These are phyloP conservation scores for Mortierella hygrophila DNA, from an alignment of 192 early-diverging fungal species.

Conservation along the genomic window DNA sequence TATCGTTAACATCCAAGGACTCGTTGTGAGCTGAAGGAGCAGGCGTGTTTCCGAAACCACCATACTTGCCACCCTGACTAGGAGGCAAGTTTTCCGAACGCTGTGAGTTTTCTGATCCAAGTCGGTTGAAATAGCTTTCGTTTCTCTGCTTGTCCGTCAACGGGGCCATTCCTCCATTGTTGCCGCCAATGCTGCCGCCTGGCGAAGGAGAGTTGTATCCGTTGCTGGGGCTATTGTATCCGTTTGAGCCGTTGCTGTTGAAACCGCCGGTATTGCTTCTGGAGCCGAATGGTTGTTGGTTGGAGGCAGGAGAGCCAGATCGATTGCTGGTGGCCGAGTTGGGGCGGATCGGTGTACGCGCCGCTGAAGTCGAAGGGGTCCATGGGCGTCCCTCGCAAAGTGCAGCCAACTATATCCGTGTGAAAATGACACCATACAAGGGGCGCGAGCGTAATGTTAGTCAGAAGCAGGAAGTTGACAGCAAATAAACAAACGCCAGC, in stretches of 20 bases:
- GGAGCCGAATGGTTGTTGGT: conserved; percentile 37
- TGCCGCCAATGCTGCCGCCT: conserved; percentile 36
- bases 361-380: conserved; percentile 61
- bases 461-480: background rate
- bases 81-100: conserved; percentile 76
- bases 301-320: conserved; percentile 40
- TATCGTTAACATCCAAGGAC: conserved; percentile 65
- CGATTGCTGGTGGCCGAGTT: conserved; percentile 46
- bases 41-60: conserved; percentile 78
- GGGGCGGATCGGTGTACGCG: conserved; percentile 41
- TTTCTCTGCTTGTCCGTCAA: conserved; percentile 73
- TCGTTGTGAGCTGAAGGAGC: conserved; percentile 35
- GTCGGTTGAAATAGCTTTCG: conserved; percentile 82
- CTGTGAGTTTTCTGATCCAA: conserved; percentile 69
- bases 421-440: background rate
- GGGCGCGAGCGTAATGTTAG: background rate
- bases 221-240: conserved; percentile 22
- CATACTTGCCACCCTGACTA: conserved; percentile 82
- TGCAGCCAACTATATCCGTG: conserved; percentile 60
- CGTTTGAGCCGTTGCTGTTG: conserved; percentile 27
- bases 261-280: conserved; percentile 19
- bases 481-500: background rate
- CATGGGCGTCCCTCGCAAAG: conserved; percentile 70
- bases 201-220: conserved; percentile 37
- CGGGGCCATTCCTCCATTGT: conserved; percentile 16